Percentiles rank a stretch among this genome's conserved stretches.
Evolutionary conservation across 2,329 filamentous ascomycete genomes (phyloP).

Genomic region (Verticillium tricorpus): DNA sequence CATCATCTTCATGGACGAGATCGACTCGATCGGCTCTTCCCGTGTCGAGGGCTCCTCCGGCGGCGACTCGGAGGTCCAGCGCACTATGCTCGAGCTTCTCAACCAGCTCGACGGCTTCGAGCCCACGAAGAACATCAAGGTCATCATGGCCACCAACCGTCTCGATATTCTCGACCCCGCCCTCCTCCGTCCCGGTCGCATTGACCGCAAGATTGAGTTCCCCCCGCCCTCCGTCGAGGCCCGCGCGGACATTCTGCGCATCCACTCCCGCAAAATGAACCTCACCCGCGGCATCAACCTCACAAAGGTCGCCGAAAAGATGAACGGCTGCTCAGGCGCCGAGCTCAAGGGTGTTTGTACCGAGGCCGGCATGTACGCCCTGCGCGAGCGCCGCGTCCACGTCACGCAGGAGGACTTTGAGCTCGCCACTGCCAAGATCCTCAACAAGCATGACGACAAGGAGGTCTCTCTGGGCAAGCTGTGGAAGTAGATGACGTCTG

Average conservation of each 20-base stretch:
- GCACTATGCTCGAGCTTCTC: slow-evolving; percentile 95
- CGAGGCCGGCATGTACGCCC: slow-evolving; percentile 96
- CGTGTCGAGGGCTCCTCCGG: slow-evolving; percentile 93
- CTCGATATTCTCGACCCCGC: slow-evolving; percentile 96
- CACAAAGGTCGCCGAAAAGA: slow-evolving; percentile 98
- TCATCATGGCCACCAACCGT: slow-evolving; percentile 99
- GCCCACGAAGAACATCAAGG: slow-evolving; percentile 99
- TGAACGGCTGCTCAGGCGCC: slow-evolving; percentile 97
- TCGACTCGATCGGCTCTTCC: slow-evolving; percentile 96
- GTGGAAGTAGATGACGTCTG: slow-evolving; percentile 40
- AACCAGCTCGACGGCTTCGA: slow-evolving; percentile 99
- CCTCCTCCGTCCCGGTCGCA: slow-evolving; percentile 89
- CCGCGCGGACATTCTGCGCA: slow-evolving; percentile 93
- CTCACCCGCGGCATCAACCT: slow-evolving; percentile 95
- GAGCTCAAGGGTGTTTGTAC: slow-evolving; percentile 99
- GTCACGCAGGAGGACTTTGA: slow-evolving; percentile 99
- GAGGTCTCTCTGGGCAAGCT: slow-evolving; percentile 86
- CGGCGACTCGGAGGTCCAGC: slow-evolving; percentile 95
- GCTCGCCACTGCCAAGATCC: slow-evolving; percentile 94
- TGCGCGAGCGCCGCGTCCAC: slow-evolving; percentile 92
- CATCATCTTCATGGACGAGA: slow-evolving; percentile 99
- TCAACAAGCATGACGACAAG: slow-evolving; percentile 99
- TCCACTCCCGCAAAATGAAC: slow-evolving; percentile 98
- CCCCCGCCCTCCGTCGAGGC: slow-evolving; percentile 95
- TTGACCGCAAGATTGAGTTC: slow-evolving; percentile 99